Evolutionary conservation across 2,329 filamentous ascomycete genomes (phyloP).

Genomic region (Sporothrix luriei): DNA sequence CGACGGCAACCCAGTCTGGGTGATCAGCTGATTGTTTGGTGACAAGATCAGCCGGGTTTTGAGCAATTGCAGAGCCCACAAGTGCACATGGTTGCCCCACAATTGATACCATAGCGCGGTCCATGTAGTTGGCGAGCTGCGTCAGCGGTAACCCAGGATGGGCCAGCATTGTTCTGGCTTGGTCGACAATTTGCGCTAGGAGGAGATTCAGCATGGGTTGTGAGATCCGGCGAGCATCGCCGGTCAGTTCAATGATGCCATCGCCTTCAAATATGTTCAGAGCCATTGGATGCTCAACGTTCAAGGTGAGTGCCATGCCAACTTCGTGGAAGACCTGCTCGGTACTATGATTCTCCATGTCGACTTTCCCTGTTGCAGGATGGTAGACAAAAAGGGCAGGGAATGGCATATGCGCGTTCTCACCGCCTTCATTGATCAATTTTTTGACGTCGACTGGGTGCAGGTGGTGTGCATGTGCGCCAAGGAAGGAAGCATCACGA

Average conservation of each 20-base stretch:
- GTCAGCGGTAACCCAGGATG: constrained; percentile 33
- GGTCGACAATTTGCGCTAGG: constrained; percentile 37
- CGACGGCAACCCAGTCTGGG: constrained; percentile 59
- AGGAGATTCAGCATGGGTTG: constrained; percentile 37
- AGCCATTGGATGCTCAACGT: constrained; percentile 48
- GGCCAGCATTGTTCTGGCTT: constrained; percentile 34
- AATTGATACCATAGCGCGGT: constrained; percentile 30
- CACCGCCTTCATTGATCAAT: constrained; percentile 36
- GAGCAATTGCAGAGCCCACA: constrained; percentile 29
- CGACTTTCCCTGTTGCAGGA: constrained; percentile 25
- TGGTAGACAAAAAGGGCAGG: constrained; percentile 39
- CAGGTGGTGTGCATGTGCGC: constrained; percentile 33
- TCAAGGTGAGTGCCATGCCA: constrained; percentile 42
- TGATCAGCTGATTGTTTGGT: constrained; percentile 51
- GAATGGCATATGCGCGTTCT: constrained; percentile 35
- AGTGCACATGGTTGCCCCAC: background rate
- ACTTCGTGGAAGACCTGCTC: constrained; percentile 39
- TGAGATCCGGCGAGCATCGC: constrained; percentile 36
- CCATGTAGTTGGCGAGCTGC: constrained; percentile 32
- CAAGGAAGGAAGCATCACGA: constrained; percentile 31
- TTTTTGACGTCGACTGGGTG: constrained; percentile 39
- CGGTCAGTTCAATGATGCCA: constrained; percentile 36
- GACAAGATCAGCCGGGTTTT: constrained; percentile 37
- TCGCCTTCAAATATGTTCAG: constrained; percentile 44
- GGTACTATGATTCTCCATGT: background rate